Evolutionary conservation across 257 asterid species (phyloP), one percentile per base, ranked within the genome.

Genomic region (Capsicum chinense): DNA sequence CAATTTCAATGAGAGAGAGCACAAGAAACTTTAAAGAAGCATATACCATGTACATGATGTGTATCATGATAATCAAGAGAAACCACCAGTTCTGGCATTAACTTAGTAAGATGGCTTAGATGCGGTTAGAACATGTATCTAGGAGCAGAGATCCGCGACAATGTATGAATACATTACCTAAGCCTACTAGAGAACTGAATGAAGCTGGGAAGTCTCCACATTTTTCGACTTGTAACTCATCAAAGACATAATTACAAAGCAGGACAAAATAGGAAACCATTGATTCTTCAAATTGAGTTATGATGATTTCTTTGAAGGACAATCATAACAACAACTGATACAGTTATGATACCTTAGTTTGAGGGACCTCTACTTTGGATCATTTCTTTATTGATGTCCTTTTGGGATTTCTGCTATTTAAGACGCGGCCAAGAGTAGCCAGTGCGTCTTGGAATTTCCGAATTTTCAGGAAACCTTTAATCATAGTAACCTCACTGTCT

Each of bases 371-470:
- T 50, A 76, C 47, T 76, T 76, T 54, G 48, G 81, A 78, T 78
- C 26, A 78, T 78, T 62, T 81, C 78, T 71, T 66, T 67, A 84
- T 85, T 87, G 88, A 90, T 54, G 92, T 85, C 81, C 82, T 88
- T 87, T 73, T 85, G 21, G 93, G 91, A 54, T 86, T 88, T 68
- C 89, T 90, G 71, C 90, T 88, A 86, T 92, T 89, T 89, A 92
- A 83, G 86, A 92, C 81, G 33, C 90, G 85, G 70, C 93, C 97
- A 69, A 94, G 90, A 56, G 85, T 84, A 21, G 94, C 94, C 88
- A 96, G 83, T 12, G 95, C 99, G 21, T 94, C 98, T 56, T 89
- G 78, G 82, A 91, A 93, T 85, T 96, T 96, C 19, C 95, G 92
- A 62, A 94, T 94, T 84, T 85, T 92, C 58, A 94, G 89, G 84